Base-by-base conservation (phyloP, 2,329 filamentous ascomycete species). In the Escovopsis sp. region DNA sequence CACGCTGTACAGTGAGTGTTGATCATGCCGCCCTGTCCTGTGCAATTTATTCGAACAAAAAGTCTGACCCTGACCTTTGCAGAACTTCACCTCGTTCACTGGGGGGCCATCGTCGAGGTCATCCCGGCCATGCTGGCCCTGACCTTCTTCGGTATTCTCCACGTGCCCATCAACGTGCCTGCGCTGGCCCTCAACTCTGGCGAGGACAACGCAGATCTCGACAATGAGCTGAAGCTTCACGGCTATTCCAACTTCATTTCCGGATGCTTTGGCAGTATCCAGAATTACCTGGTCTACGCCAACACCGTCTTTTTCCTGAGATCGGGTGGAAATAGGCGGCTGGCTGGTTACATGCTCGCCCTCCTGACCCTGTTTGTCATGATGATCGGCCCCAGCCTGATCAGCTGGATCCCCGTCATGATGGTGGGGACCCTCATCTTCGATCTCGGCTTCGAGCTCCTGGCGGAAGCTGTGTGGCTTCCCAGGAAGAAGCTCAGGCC, bases 231-330 rank as follows among this genome's bases (percentile, higher is more conserved):
- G 19, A 86, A 88, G 55, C 79, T 94, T 36, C 91, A 98, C 55
- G 91, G 91, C 2, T 76, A 91, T 51, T 95, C 89, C 1, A 98
- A 98, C 61, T 82, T 88, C 15, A 53, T 96, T 10, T 96, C 89
- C 8, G 91, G 91, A 3, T 75, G 81, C 48, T 69, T 77, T 11
- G 91, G 91, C 11, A 95, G 88, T 56, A 93, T 98, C 45, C 73
- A 93, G 62, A 98, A 98, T 59, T 98, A 98, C 56, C 73, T 98
- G 2, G 91, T 98, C 1, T 98, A 96, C 55, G 89, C 89, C 45
- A 98, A 98, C 58, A 95, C 87, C 48, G 75, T 94, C n/a, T 78
- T 98, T 44, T 96, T 98, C 61, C 94, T 96, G 58, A 78, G 84
- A 26, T 94, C 87, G 38, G 91, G 91, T 12, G 91, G 89, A 18